Evolutionary conservation across 202 grass and related monocot species (phyloP).

Genomic region (Panicum virgatum): DNA sequence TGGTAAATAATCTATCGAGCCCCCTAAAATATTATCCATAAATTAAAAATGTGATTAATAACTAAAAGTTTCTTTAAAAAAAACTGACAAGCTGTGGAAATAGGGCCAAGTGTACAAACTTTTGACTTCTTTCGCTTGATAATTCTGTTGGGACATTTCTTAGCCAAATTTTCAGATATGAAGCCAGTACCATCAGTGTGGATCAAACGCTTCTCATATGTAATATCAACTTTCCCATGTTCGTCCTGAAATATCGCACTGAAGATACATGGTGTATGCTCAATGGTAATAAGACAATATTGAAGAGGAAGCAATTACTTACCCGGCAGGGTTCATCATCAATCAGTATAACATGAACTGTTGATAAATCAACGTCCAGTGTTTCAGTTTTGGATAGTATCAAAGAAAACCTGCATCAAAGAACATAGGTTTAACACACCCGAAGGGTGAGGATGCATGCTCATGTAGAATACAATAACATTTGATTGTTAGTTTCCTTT

Average conservation of each 20-base stretch:
- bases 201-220: conserved; percentile 50
- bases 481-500: background rate
- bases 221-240: conserved; percentile 24
- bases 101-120: background rate
- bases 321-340: conserved; percentile 63
- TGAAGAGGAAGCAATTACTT: conserved; percentile 21
- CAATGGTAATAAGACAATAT: conserved; percentile 7
- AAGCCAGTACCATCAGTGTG: conserved; percentile 88
- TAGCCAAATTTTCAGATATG: conserved; percentile 75
- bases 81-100: background rate
- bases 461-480: background rate
- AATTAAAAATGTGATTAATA: background rate
- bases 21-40: background rate
- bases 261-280: background rate
- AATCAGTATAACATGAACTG: conserved; percentile 50
- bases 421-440: conserved; percentile 8
- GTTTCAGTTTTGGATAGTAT: conserved; percentile 74
- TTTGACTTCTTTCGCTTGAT: conserved; percentile 44
- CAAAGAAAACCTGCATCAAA: conserved; percentile 71
- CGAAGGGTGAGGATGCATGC: background rate
- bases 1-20: background rate
- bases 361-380: conserved; percentile 55
- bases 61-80: background rate
- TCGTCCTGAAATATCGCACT: conserved; percentile 39
- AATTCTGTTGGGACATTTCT: conserved; percentile 54